Evolutionary conservation across 1,284 basidiomycete species (phyloP), one percentile per base, ranked within the genome.

Genomic region (Xerocomus minutiporus): DNA sequence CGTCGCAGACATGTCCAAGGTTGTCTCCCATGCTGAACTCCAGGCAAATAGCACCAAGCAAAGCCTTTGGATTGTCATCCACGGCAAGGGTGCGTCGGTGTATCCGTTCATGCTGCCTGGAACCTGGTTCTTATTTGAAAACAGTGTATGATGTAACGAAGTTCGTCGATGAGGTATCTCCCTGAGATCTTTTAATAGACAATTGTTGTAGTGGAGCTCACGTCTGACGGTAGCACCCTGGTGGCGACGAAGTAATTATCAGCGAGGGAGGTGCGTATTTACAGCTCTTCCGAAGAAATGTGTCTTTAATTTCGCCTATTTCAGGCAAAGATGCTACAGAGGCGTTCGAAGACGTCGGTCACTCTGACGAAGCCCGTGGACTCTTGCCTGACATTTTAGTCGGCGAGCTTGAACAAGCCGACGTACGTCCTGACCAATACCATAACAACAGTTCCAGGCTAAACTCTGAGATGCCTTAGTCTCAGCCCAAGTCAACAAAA

Each of bases 301-400:
- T 12, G 46, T 52, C 45, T n/a, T 48, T 48, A 39, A 51, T 46
- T 32, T 51, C 23, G 31, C 48, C 46, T 29, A 51, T 56, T 58
- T 20, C 64, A 91, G 89, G 88, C 63, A 86, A 88, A 69, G 95
- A 99, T 71, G 94, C 93, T 28, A 97, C 96, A 41, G 97, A 99
- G 71, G 93, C 96, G 11, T 99, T 99, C 67, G 97, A 99, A 76
- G 97, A 99, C 71, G 95, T 99, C 46, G 96, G 97, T 42, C 96
- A 99, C 81, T 98, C 95, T 15, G 97, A 99, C 67, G 97, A 99
- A 73, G 97, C 96, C 15, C 86, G 96, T 55, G 86, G 79, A n/a
- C 81, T 97, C 58, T 80, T 99, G 53, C 81, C 83, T 56, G 82
- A 73, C 63, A 79, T 95, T 83, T 72, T 81, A 50, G 75, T 94